These are phyloP conservation scores for Amanita molliuscula DNA, from an alignment of 768 basidiomycete species.

Conservation along the genomic window DNA sequence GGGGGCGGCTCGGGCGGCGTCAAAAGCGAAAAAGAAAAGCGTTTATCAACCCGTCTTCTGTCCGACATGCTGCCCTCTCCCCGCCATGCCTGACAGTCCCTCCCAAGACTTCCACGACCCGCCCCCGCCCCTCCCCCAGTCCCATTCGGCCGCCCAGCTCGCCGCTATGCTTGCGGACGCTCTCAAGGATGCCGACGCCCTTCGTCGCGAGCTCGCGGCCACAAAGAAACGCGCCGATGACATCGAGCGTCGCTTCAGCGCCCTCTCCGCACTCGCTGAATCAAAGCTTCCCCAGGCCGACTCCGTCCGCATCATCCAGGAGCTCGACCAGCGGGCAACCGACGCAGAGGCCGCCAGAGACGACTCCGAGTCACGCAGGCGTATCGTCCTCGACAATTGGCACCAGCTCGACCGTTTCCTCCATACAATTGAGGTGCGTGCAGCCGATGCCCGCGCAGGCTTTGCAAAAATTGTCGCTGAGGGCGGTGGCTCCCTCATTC, in stretches of 20 bases:
- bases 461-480: slow-evolving; percentile 35
- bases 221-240: slow-evolving; percentile 39
- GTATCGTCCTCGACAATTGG: slow-evolving; percentile 39
- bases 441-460: slow-evolving; percentile 37
- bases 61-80: background rate
- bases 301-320: slow-evolving; percentile 26
- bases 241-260: slow-evolving; percentile 31
- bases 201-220: slow-evolving; percentile 36
- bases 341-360: slow-evolving; percentile 44
- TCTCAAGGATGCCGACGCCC: slow-evolving; percentile 40
- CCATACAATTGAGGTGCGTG: slow-evolving; percentile 29
- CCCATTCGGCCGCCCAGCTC: slow-evolving; percentile 38
- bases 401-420: slow-evolving; percentile 39
- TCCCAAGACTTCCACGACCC: slow-evolving; percentile 1
- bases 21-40: background rate
- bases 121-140: slow-evolving; percentile 6
- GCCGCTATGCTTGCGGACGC: slow-evolving; percentile 45
- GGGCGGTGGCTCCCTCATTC: slow-evolving; percentile 33
- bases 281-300: slow-evolving; percentile 12
- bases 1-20: background rate
- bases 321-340: slow-evolving; percentile 39
- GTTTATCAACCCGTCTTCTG: slow-evolving; percentile 7
- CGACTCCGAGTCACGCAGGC: slow-evolving; percentile 40
- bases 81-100: slow-evolving; percentile 10
- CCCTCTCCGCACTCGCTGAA: slow-evolving; percentile 14